Evolutionary conservation across 23 red algal genomes (phyloP).

Genomic region (Gracilaria gracilis): DNA sequence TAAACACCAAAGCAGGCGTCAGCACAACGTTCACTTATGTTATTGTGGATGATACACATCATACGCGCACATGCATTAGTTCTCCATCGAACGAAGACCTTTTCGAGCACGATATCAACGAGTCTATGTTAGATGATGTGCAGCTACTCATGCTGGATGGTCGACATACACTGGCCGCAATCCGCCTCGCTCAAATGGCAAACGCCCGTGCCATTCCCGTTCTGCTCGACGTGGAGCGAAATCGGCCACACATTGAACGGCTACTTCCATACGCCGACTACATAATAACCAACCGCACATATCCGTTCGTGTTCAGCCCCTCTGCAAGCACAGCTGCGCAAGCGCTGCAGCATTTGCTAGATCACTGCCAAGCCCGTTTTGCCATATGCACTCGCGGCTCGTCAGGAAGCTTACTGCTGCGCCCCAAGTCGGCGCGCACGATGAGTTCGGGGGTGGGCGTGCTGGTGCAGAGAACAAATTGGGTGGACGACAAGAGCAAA

Average conservation of each 20-base stretch:
- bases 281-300: slow-evolving; percentile 86
- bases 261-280: slow-evolving; percentile 91
- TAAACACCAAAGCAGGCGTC: slow-evolving; percentile 29
- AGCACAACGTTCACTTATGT: slow-evolving; percentile 92
- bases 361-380: slow-evolving; percentile 44
- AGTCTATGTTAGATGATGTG: slow-evolving; percentile 57
- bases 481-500: neutral
- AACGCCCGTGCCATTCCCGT: slow-evolving; percentile 78
- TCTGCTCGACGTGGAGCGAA: slow-evolving; percentile 88
- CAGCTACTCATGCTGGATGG: slow-evolving; percentile 80
- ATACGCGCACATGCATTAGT: slow-evolving; percentile 93
- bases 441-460: slow-evolving; percentile 7
- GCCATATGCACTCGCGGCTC: slow-evolving; percentile 59
- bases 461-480: slow-evolving; percentile 41
- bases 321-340: slow-evolving; percentile 8
- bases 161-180: slow-evolving; percentile 83
- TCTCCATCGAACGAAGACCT: slow-evolving; percentile 79
- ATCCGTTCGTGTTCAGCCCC: slow-evolving; percentile 68
- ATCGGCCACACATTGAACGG: slow-evolving; percentile 67
- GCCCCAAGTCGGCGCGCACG: slow-evolving; percentile 2
- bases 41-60: slow-evolving; percentile 71
- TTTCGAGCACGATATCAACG: slow-evolving; percentile 52
- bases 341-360: slow-evolving; percentile 47
- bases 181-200: slow-evolving; percentile 79
- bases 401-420: slow-evolving; percentile 48